Evolutionary conservation across 495 filamentous ascomycete species (phyloP), one percentile per base, ranked within the genome.

Genomic region (Penicillium ucsense): DNA sequence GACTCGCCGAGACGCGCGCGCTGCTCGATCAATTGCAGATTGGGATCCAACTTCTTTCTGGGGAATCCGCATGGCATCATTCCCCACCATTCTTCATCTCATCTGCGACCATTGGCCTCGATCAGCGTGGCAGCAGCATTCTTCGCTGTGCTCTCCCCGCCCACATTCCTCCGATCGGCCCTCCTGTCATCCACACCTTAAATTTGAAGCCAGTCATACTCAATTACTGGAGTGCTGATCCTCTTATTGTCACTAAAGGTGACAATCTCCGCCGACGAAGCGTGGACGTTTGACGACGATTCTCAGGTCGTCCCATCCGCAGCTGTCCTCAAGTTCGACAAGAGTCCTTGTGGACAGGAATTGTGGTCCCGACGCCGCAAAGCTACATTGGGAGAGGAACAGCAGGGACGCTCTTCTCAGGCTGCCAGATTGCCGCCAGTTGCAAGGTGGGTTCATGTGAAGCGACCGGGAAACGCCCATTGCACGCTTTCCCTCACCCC

Each of bases 101-200:
- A 38, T 33, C 40, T 56, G 57, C 55, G 47, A 56, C 40, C 48
- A 38, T 47, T 57, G 42, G 43, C 37, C 46, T 12, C 6, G 20
- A 20, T 10, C 31, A 31, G 41, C 41, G 41, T 43, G 41, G 41
- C 31, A 4, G 41, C 53, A 48, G 31, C 50, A 52, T 56, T 59
- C 55, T 35, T 53, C 30, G 41, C 10, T 27, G 30, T 6, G 20
- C 20, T 20, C 2, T 20, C 20, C 20, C 20, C 20, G 36, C 51
- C 58, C 46, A 48, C 60, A 63, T 59, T 63, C 61, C 84, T 61
- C 84, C 81, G 78, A 80, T 75, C 35, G 66, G 71, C 63, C 20
- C 72, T 78, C 83, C 61, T 80, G 79, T 54, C 53, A 20, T 20
- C 20, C 20, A 20, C 20, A 20, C 20, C 20, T 20, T 20, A 20